phyloP scores from a whole-genome alignment of 441 rosid genomes.

The Breynia disticha region DNA sequence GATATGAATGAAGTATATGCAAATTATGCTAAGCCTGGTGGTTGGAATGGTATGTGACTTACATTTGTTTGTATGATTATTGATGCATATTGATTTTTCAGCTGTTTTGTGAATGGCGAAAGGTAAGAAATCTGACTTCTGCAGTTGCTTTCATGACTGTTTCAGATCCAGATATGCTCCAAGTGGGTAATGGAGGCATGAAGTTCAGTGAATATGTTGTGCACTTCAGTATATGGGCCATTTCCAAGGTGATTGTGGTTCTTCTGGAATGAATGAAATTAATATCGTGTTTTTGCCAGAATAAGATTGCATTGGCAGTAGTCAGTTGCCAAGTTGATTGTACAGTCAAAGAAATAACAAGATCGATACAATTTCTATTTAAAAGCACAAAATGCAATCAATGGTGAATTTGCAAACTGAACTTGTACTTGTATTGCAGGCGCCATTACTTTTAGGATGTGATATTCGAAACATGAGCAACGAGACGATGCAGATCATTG shows the following conservation, averaged over 20 bases:
- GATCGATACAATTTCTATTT: too few relatives aligned
- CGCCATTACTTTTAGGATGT: conserved; percentile 41
- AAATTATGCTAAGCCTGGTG: conserved; percentile 37
- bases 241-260: conserved; percentile 27
- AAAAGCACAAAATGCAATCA: too few relatives aligned
- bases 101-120: too few relatives aligned
- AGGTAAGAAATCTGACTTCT: too few relatives aligned
- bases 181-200: conserved; percentile 49
- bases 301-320: too few relatives aligned
- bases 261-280: too few relatives aligned
- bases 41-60: conserved; percentile 37
- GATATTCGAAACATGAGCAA: conserved; percentile 24
- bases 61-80: neutral
- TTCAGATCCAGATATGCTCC: conserved; percentile 49
- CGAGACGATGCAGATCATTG: conserved; percentile 23
- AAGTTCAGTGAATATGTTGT: conserved; percentile 26
- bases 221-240: conserved; percentile 47
- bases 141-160: neutral
- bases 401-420: too few relatives aligned
- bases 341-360: too few relatives aligned
- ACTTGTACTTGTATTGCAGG: conserved; percentile 10
- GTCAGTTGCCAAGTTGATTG: too few relatives aligned
- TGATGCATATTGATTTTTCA: too few relatives aligned
- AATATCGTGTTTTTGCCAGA: too few relatives aligned
- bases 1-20: conserved; percentile 37